These are phyloP conservation scores for Calonectria pteridis DNA, from an alignment of 2,329 filamentous ascomycete species.

Conservation along the genomic window DNA sequence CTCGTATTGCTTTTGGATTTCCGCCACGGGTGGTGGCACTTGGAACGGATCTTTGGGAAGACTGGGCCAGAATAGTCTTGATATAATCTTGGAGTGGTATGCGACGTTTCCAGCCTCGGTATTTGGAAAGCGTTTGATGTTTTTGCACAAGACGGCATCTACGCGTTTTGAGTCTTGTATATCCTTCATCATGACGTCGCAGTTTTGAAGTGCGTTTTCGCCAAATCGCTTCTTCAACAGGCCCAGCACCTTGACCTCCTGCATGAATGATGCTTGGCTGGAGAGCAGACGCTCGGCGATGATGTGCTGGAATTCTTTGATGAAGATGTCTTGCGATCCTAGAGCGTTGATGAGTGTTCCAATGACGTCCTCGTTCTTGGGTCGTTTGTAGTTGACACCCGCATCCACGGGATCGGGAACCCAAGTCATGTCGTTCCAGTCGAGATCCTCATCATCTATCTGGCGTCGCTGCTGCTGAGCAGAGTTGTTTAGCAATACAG, in stretches of 20 bases:
- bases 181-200: slow-evolving; percentile 97
- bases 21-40: slow-evolving; percentile 69
- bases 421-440: slow-evolving; percentile 96
- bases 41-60: slow-evolving; percentile 77
- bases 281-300: slow-evolving; percentile 85
- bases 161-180: slow-evolving; percentile 85
- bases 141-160: slow-evolving; percentile 74
- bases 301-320: slow-evolving; percentile 91
- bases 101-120: slow-evolving; percentile 45
- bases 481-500: slow-evolving; percentile 73
- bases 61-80: slow-evolving; percentile 92
- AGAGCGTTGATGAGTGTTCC: slow-evolving; percentile 90
- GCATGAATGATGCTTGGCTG: slow-evolving; percentile 77
- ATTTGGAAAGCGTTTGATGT: slow-evolving; percentile 36
- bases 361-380: slow-evolving; percentile 90
- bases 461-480: slow-evolving; percentile 65
- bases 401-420: slow-evolving; percentile 93
- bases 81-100: slow-evolving; percentile 87
- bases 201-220: slow-evolving; percentile 86
- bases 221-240: slow-evolving; percentile 91
- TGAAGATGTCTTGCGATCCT: slow-evolving; percentile 90
- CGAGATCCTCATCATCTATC: slow-evolving; percentile 76
- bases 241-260: slow-evolving; percentile 85
- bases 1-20: slow-evolving; percentile 78
- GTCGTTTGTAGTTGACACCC: slow-evolving; percentile 89